Conservation (phyloP, 352 stramenopile species). For the Phytopythium helicoides region DNA sequence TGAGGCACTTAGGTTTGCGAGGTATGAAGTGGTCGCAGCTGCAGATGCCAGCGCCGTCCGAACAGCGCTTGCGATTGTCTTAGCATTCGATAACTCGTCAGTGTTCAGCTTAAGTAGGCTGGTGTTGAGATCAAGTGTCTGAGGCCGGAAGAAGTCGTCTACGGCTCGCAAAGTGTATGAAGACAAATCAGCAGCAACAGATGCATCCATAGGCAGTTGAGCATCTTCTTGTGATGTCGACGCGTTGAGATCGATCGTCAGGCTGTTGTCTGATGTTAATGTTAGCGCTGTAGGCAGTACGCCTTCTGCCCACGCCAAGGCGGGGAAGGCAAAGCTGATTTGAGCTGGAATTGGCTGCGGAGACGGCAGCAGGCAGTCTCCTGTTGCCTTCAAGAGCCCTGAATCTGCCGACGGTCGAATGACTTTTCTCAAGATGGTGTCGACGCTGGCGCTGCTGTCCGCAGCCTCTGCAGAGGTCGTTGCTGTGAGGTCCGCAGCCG, state of each 20-base stretch:
- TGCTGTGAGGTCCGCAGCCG: no score
- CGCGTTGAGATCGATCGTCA: conserved; percentile 17
- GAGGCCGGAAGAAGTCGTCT: conserved; percentile 44
- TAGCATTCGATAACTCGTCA: conserved; percentile 5
- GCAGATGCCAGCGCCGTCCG: not conserved
- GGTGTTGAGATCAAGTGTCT: conserved; percentile 16
- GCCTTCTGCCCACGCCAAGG: conserved; percentile 38
- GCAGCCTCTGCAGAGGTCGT: not conserved
- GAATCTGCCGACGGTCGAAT: conserved; percentile 24
- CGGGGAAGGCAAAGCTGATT: conserved; percentile 53
- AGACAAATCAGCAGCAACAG: conserved; percentile 24
- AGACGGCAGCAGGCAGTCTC: conserved; percentile 36
- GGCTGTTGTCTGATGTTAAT: conserved; percentile 15
- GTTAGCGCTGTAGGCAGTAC: conserved; percentile 28
- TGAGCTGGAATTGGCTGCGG: conserved; percentile 35
- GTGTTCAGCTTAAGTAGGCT: conserved; percentile 21
- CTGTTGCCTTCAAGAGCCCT: conserved; percentile 14
- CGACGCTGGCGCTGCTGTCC: not conserved
- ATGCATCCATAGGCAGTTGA: conserved; percentile 26
- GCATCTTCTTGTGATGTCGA: conserved; percentile 1
- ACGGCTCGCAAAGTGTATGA: conserved; percentile 25
- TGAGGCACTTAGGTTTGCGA: conserved; percentile 26
- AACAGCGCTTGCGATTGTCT: conserved; percentile 21
- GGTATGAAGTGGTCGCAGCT: conserved; percentile 6
- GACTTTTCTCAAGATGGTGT: conserved; percentile 39